Evolutionary conservation across 2,329 filamentous ascomycete species (phyloP), one percentile per base, ranked within the genome.

Genomic region (Macrophomina pseudophaseolina): DNA sequence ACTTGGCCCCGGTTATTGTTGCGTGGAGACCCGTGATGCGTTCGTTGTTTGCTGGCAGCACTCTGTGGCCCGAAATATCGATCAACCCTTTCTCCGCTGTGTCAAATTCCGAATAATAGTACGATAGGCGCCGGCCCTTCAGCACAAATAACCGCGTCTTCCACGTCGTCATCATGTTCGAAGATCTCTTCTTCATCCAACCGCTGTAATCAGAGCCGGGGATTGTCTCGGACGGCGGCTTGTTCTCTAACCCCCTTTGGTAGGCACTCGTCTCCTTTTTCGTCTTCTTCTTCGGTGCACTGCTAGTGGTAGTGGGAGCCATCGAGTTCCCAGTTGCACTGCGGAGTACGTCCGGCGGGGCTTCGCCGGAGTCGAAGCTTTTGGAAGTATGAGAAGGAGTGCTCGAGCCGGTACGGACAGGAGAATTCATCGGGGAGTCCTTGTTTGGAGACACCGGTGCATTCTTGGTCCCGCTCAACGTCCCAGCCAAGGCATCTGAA

Each of bases 151-250:
- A 85, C 12, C 95, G 90, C 12, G 94, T 91, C 75, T 98, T 99
- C 95, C 95, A 99, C 1, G 94, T 97, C 2, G 93, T 93, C 90
- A 99, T 97, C 40, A 98, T 84, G 74, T 94, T 95, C 1, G 93
- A 94, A 68, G 93, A 97, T 80, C 96, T 94, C 85, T 99, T 99
- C 84, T 95, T 98, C 95, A 99, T 99, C 95, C 95, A 99, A 1
- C 95, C 95, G 73, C 90, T 94, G 77, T 97, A 98, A 75, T 99
- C 94, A 65, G 93, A 94, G 68, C 88, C 89, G 69, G 88, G 82
- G 79, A 97, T 95, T 68, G 94, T 93, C 75, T 97, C 92, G 65
- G 88, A 84, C 0, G 95, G 95, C 0, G 87, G 82, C 68, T 94
- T 91, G 78, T 94, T 93, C 72, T 91, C 86, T 48, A 98, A 81